A percentile compares a stretch with the other conserved stretches of the same genome.
These are phyloP conservation scores for Furcasterigmium furcatum DNA, from an alignment of 2,329 filamentous ascomycete species.

Conservation along the genomic window DNA sequence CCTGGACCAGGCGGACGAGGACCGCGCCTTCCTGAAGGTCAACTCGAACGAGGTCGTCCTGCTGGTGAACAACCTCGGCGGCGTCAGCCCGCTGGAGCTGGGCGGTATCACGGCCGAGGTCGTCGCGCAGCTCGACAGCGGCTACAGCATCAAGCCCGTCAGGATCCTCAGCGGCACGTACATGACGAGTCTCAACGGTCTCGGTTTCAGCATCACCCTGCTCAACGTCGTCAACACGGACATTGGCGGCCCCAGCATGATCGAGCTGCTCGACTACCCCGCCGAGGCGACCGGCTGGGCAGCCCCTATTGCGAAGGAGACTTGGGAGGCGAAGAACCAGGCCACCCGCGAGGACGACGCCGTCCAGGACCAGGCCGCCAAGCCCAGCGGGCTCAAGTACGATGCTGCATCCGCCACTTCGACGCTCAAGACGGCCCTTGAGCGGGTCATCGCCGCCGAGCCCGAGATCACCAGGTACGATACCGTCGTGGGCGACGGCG, in stretches of 20 bases:
- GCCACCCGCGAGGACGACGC: slow-evolving; percentile 39
- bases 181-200: slow-evolving; percentile 76
- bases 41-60: slow-evolving; percentile 63
- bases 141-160: slow-evolving; percentile 58
- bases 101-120: slow-evolving; percentile 70
- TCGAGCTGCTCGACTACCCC: slow-evolving; percentile 67
- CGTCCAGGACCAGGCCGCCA: slow-evolving; percentile 24
- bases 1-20: slow-evolving; percentile 61
- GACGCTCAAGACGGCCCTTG: slow-evolving; percentile 53
- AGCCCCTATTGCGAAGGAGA: slow-evolving; percentile 56
- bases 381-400: slow-evolving; percentile 47
- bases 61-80: slow-evolving; percentile 73
- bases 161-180: slow-evolving; percentile 67
- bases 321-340: slow-evolving; percentile 58
- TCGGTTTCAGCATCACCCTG: slow-evolving; percentile 71
- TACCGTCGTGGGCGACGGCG: slow-evolving; percentile 85
- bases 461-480: slow-evolving; percentile 71
- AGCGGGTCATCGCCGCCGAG: slow-evolving; percentile 62
- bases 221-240: slow-evolving; percentile 61
- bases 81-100: slow-evolving; percentile 69
- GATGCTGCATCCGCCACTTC: slow-evolving; percentile 47
- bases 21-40: slow-evolving; percentile 67
- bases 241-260: slow-evolving; percentile 57
- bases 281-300: slow-evolving; percentile 70
- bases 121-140: slow-evolving; percentile 54